Evolutionary conservation across 2,329 filamentous ascomycete genomes (phyloP).

Genomic region (Pyrenochaeta sp.): DNA sequence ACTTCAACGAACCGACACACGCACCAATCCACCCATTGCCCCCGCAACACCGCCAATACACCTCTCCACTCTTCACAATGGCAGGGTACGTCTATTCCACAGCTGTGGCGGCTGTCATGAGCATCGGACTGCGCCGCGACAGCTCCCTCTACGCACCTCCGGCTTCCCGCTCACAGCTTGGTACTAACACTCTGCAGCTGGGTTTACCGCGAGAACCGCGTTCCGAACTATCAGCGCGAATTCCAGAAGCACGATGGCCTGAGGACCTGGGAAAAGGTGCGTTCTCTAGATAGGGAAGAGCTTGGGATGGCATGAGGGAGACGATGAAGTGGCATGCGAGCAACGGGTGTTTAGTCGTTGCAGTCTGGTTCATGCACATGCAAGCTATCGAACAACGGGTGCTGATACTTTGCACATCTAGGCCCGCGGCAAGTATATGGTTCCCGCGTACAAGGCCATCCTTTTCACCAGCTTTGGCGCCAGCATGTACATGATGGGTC

Average conservation of each 20-base stretch:
- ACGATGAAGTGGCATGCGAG: neutral
- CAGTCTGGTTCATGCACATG: neutral
- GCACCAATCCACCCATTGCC: conserved; percentile 45
- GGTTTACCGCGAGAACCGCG: conserved; percentile 78
- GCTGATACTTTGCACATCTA: conserved; percentile 56
- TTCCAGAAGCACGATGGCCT: conserved; percentile 78
- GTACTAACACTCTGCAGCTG: conserved; percentile 47
- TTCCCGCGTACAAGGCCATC: conserved; percentile 73
- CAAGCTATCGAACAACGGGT: neutral
- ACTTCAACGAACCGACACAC: conserved; percentile 36
- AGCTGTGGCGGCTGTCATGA: conserved; percentile 15
- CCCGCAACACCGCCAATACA: conserved; percentile 34
- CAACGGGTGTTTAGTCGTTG: neutral
- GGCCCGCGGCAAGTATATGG: conserved; percentile 69
- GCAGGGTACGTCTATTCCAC: conserved; percentile 50
- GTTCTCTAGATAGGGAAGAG: conserved; percentile 46
- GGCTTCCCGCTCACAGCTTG: conserved; percentile 20
- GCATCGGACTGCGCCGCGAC: conserved; percentile 18
- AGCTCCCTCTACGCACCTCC: conserved; percentile 15
- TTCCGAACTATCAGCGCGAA: conserved; percentile 76
- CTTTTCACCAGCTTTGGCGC: conserved; percentile 70
- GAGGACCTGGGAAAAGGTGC: conserved; percentile 81
- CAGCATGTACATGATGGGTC: conserved; percentile 77
- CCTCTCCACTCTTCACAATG: conserved; percentile 52
- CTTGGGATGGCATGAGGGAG: conserved; percentile 5